Evolutionary conservation across 345 rosid species (phyloP), one percentile per base, ranked within the genome.

Genomic region (Barbarea vulgaris): DNA sequence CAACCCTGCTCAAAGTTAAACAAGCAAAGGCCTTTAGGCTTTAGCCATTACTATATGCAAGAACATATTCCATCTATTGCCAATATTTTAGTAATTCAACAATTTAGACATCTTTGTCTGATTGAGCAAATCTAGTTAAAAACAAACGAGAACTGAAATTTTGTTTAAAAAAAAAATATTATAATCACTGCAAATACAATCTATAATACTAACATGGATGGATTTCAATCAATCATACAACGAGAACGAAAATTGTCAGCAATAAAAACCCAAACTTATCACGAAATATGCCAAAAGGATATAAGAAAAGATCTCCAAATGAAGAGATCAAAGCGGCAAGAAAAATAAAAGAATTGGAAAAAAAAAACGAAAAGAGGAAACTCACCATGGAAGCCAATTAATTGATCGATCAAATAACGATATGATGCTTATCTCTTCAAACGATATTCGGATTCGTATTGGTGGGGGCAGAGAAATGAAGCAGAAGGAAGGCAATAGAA

Each of bases 371-470:
- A 3, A 65, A 53, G 65, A 62, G 19, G 11, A 34, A 69, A 65
- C 73, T 11, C 56, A 71, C 81, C 81, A 77, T 77, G 54, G 77
- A 25, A 47, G 7, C 68, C 9, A 68, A 57, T 65, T 30, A 12
- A 50, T 39, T 28, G 73, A 39, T 77, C 2, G 37, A 57, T 15
- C 3, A 6, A 64, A 19, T n/a, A 10, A 60, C 1, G 33, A 55
- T 7, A n/a, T 36, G 67, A 28, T 70, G 42, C 0, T 63, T 44
- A 19, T 63, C 10, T 53, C 46, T n/a, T 30, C 18, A 24, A 19
- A 30, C 36, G 54, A 21, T 37, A 31, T 34, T 25, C 10, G 34
- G 53, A 54, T 34, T 57, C 46, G 77, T 19, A 27, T 54, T 7
- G n/a, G 42, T 19, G 7, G 8, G 60, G 46, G 17, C 30, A 58